Evolutionary conservation across 257 asterid species (phyloP).

Genomic region (Penstemon barbatus): DNA sequence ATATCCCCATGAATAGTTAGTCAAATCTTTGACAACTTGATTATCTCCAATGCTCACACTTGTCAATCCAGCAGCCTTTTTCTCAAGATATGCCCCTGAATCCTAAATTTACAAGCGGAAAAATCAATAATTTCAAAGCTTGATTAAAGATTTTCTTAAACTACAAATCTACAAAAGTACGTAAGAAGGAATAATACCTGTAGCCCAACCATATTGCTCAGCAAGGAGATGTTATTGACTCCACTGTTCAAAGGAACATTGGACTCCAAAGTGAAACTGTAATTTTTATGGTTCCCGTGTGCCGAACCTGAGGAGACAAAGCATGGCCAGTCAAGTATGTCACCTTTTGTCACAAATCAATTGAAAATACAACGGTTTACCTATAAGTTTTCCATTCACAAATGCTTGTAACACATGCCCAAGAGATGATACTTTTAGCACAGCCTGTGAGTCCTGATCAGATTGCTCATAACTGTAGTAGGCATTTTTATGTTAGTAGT

Average conservation of each 20-base stretch:
- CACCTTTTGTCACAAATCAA: not conserved
- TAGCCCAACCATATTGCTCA: conserved; percentile 75
- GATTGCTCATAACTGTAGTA: conserved; percentile 47
- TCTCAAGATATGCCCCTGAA: conserved; percentile 81
- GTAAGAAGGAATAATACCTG: conserved; percentile 47
- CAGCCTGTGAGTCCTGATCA: conserved; percentile 31
- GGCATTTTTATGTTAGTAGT: conserved; percentile 27
- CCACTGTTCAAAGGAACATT: conserved; percentile 42
- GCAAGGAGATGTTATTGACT: conserved; percentile 62
- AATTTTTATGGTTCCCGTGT: conserved; percentile 50
- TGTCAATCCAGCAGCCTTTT: conserved; percentile 49
- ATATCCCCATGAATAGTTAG: conserved; percentile 62
- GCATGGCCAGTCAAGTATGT: conserved; percentile 5
- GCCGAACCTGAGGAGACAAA: conserved; percentile 49
- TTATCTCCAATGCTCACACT: conserved; percentile 43
- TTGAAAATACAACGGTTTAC: conserved; percentile 31
- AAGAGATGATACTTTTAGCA: conserved; percentile 50
- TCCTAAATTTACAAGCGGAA: conserved; percentile 43
- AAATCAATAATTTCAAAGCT: not conserved
- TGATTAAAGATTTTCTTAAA: not conserved
- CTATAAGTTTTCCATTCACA: conserved; percentile 60
- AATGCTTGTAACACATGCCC: conserved; percentile 77
- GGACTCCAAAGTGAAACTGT: conserved; percentile 46
- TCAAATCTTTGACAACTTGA: conserved; percentile 29
- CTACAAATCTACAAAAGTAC: not conserved